Evolutionary conservation across 2,329 filamentous ascomycete genomes (phyloP), one percentile per base, ranked within the genome.

Genomic region (Neodidymelliopsis sp.): DNA sequence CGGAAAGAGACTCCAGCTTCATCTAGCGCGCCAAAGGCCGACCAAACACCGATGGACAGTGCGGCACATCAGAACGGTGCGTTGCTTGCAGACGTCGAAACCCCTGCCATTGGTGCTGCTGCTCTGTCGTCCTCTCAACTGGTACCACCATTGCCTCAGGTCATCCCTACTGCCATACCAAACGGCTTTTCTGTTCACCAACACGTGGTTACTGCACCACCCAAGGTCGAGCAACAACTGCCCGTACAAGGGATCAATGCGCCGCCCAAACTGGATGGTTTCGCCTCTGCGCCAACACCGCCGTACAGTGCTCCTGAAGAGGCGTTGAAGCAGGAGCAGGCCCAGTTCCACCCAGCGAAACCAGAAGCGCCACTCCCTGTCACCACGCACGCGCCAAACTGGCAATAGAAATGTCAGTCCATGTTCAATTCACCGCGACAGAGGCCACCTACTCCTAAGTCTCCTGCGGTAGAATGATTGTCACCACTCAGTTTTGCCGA

Each of bases 251-350:
- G 59, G 6, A 19, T 51, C 18, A 35, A 44, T 3, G 34, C 35
- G 3, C 39, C 51, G 0, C 53, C 58, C 3, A 64, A 57, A 18
- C 35, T 50, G 1, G 53, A 57, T 0, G 54, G 52, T 0, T 48
- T 61, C 38, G 56, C 63, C 38, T 49, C 54, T 7, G 62, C 60
- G 1, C 65, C 64, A 3, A 64, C 59, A 1, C 58, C 62, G 2
- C 54, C 63, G 1, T 65, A 67, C 43, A 56, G 11, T 29, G 52
- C 62, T 13, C 47, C 58, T 8, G 58, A 62, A 4, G 62, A 60
- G n/a, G 41, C 42, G 9, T 19, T 5, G 11, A 46, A 38, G 27
- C 36, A 41, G 12, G 37, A 46, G 10, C 36, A 35, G 18, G 10
- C 33, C 11, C 44, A 16, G 8, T 28, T 19, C 13, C 16, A 33